Percentiles rank a stretch among this genome's conserved stretches.
Conservation (phyloP, 345 rosid species). For the Rhodomyrtus tomentosa region DNA sequence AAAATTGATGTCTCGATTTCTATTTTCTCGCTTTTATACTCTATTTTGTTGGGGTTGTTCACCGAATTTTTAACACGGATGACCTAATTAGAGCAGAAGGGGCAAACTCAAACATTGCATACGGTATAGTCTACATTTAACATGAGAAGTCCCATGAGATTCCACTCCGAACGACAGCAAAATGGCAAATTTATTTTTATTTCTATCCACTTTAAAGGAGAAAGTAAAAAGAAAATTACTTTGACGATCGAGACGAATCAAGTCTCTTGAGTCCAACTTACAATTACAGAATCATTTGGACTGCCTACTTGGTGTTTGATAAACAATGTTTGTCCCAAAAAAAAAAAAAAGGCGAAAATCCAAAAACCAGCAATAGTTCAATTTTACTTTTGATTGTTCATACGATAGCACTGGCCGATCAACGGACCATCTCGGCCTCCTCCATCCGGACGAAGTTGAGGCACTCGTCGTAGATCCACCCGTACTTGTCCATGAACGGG, state of each 20-base stretch:
- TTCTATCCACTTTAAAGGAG: neutral
- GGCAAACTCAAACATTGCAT: neutral
- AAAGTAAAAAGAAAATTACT: neutral
- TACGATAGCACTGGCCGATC: neutral
- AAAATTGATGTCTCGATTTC: too few species aligned
- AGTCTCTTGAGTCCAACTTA: neutral
- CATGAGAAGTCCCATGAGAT: neutral
- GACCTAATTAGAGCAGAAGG: neutral
- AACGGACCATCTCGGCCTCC: neutral
- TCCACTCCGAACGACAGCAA: neutral
- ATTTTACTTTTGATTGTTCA: neutral
- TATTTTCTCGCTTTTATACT: too few species aligned
- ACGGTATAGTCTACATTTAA: neutral
- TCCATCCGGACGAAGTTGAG: slow-evolving; percentile 5
- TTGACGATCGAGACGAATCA: neutral
- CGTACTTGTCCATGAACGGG: slow-evolving; percentile 23
- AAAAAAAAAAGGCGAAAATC: neutral
- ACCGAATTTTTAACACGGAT: too few species aligned
- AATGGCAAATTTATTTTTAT: neutral
- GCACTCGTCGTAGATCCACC: slow-evolving; percentile 24
- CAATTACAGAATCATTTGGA: neutral
- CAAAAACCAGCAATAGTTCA: slow-evolving; percentile 11
- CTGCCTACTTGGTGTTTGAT: neutral
- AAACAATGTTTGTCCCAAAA: neutral
- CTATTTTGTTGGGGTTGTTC: too few species aligned